Evolutionary conservation across 2,329 filamentous ascomycete genomes (phyloP), one percentile per base, ranked within the genome.

Genomic region (Ceratocystis cacaofunesta): DNA sequence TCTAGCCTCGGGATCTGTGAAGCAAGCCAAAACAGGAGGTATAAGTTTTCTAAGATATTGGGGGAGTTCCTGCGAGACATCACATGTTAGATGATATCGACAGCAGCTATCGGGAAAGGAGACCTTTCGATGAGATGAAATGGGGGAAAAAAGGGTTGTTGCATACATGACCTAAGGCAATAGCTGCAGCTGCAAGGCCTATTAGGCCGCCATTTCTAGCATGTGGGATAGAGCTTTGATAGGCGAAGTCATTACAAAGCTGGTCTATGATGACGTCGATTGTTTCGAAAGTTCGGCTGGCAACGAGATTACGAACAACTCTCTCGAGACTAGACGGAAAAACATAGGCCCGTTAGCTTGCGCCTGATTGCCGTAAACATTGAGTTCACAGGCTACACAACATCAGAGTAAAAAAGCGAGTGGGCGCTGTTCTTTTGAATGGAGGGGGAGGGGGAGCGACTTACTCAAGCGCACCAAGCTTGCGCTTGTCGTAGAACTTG

Each of bases 401-500:
- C 36, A 41, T 41, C 36, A 41, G 36, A 41, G 36, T 41, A 41
- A 41, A 41, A 36, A 41, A 41, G 10, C 36, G 36, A 12, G 36
- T 12, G 36, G 36, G 10, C 10, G 36, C 10, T 41, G 1, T 12
- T 41, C 36, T 41, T 12, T 12, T 41, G 10, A 62, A 44, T 30
- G 63, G 52, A n/a, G 57, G 61, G 25, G 19, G n/a, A 22, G 64
- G 17, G 61, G 43, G 52, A 8, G 62, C 68, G 63, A 79, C 88
- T 72, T 85, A 96, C 91, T 99, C 94, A 66, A 99, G 84, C 71
- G 95, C 94, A 69, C 94, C 94, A 72, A 91, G 87, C 77, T 99
- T 99, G 74, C 95, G 85, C 80, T 95, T 96, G 74, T 99, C 94
- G 76, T 99, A 99, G 73, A 97, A 87, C 83, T 96, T 99, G 78